Evolutionary conservation across 2,329 filamentous ascomycete genomes (phyloP).

Genomic region (Cladophialophora exuberans): DNA sequence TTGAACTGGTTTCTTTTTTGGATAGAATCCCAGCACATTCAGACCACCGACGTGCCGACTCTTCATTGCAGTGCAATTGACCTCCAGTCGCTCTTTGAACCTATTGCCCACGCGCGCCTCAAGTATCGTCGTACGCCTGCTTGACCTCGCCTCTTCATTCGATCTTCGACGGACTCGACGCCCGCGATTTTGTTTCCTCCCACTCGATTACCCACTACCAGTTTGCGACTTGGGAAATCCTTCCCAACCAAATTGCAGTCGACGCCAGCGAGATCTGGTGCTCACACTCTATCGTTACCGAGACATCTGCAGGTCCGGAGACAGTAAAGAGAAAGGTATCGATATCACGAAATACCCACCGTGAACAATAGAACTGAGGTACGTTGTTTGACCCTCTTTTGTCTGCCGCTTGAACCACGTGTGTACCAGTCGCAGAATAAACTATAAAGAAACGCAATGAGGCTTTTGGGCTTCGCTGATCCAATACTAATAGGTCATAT

Average conservation of each 20-base stretch:
- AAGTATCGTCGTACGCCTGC: not conserved
- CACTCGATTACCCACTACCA: not conserved
- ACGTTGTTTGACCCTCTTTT: not conserved
- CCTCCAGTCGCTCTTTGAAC: constrained; percentile 9
- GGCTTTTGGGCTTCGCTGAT: too few species aligned
- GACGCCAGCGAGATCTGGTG: constrained; percentile 9
- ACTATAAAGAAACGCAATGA: too few species aligned
- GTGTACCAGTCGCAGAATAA: too few species aligned
- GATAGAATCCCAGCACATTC: constrained; percentile 15
- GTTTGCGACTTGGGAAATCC: not conserved
- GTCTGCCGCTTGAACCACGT: too few species aligned
- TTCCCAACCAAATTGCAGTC: not conserved
- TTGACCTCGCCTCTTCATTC: not conserved
- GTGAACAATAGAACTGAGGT: too few species aligned
- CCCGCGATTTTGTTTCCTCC: not conserved
- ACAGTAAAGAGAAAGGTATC: too few species aligned
- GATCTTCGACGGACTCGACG: constrained; percentile 12
- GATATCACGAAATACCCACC: too few species aligned
- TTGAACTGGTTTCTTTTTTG: constrained; percentile 10
- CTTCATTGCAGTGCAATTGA: constrained; percentile 23
- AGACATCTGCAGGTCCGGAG: not conserved
- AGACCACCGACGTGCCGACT: not conserved
- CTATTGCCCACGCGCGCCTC: not conserved
- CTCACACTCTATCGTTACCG: not conserved
- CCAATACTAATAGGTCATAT: too few species aligned